These are phyloP conservation scores for Pholiota molesta DNA, from an alignment of 768 basidiomycete species.

Conservation along the genomic window DNA sequence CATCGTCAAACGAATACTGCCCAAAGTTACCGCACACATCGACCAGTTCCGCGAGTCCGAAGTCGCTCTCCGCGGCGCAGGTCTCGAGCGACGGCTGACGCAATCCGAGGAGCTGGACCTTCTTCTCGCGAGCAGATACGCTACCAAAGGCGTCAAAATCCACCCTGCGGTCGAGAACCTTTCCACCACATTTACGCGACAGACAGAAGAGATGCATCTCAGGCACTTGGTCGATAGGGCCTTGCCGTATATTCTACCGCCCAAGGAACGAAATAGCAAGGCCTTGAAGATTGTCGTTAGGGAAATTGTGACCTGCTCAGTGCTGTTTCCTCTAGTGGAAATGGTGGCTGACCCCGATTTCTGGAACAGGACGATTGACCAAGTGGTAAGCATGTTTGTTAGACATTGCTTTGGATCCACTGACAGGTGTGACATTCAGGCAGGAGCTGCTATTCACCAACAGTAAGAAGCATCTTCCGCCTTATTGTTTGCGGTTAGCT, in stretches of 20 bases:
- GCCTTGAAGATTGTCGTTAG: constrained; percentile 73
- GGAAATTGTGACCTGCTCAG: constrained; percentile 82
- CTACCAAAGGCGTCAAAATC: constrained; percentile 66
- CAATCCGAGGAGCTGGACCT: constrained; percentile 91
- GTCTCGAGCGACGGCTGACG: constrained; percentile 78
- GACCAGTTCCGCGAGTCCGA: constrained; percentile 93
- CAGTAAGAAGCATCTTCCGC: constrained; percentile 34
- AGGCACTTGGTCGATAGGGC: constrained; percentile 68
- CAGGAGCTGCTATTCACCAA: constrained; percentile 55
- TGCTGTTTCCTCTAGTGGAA: constrained; percentile 87
- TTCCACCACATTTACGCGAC: constrained; percentile 86
- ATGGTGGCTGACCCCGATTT: constrained; percentile 96
- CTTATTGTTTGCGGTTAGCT: constrained; percentile 12
- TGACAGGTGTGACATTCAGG: constrained; percentile 30
- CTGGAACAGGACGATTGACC: constrained; percentile 93
- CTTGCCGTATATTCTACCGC: constrained; percentile 74
- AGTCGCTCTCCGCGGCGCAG: constrained; percentile 79
- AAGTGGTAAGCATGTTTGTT: constrained; percentile 63
- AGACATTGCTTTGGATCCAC: neutral
- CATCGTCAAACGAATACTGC: constrained; percentile 81
- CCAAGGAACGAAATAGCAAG: constrained; percentile 70
- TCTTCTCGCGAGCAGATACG: constrained; percentile 81
- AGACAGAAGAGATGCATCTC: constrained; percentile 88
- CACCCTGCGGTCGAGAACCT: constrained; percentile 89
- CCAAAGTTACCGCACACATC: constrained; percentile 87